These are phyloP conservation scores for Kwoniella europaea DNA, from an alignment of 768 basidiomycete genomes.

Conservation along the genomic window DNA sequence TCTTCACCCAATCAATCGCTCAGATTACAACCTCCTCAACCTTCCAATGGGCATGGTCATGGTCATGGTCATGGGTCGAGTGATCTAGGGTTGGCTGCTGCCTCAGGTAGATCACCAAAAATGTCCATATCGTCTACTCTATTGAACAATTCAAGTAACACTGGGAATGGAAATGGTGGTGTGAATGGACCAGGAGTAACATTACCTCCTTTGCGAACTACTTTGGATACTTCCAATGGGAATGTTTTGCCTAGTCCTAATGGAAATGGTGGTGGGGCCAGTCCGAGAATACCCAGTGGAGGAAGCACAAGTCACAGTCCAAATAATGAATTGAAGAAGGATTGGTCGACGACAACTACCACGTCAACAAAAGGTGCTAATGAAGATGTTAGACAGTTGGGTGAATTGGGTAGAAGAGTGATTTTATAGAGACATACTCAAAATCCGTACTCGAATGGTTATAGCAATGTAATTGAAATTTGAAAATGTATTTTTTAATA, in stretches of 20 bases:
- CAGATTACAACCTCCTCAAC: constrained; percentile 20
- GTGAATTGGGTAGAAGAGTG: constrained; percentile 35
- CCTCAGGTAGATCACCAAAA: constrained; percentile 34
- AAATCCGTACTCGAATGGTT: too few species aligned
- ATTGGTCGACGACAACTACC: not conserved
- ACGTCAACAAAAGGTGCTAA: constrained; percentile 3
- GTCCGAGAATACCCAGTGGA: constrained; percentile 1
- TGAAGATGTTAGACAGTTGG: constrained; percentile 37
- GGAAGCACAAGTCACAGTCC: constrained; percentile 8
- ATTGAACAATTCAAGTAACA: constrained; percentile 3
- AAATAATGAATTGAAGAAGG: constrained; percentile 20
- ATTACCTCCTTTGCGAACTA: constrained; percentile 39
- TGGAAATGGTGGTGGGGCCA: not conserved
- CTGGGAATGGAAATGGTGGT: constrained; percentile 1
- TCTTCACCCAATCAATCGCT: constrained; percentile 17
- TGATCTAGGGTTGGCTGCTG: constrained; percentile 5
- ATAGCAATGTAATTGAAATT: too few species aligned
- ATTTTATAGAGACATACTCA: constrained; percentile 5
- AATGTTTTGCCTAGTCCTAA: constrained; percentile 14
- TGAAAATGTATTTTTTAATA: too few species aligned
- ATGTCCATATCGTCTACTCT: constrained; percentile 33
- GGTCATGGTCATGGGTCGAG: not conserved
- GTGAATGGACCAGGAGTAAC: constrained; percentile 19
- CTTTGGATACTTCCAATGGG: constrained; percentile 27
- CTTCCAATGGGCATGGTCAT: not conserved